Base-by-base conservation (phyloP, 495 filamentous ascomycete genomes). In the Xylaria flabelliformis region DNA sequence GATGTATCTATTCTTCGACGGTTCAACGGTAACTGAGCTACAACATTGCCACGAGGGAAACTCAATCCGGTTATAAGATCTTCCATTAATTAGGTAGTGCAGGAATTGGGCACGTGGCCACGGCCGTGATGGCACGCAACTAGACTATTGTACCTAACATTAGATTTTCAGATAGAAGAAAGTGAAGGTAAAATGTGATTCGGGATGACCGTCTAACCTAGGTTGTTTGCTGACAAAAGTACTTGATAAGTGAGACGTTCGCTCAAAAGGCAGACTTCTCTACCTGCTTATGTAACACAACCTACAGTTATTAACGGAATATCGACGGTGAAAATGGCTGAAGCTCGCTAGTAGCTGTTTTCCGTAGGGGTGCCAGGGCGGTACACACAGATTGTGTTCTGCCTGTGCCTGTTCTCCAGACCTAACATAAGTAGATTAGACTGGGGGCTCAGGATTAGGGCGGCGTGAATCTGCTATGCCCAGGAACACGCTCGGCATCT, bases 401-500 rank as follows among this genome's bases (percentile, higher is more conserved):
- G 7, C 36, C 36, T 39, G 36, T 56, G 24, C 21, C 21, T 56
- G 21, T 15, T 56, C 3, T 12, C 21, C 13, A 55, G 51, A 55
- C 17, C 13, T 36, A 59, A 17, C 56, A 39, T 34, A 39, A 42
- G 39, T 42, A 39, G 7, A 59, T 32, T 39, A 12, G 32, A 26
- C 36, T 39, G 56, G 29, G 29, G 34, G 19, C 19, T 58, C n/a
- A 12, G 39, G 59, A 41, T 42, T 63, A 63, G 59, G 42, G 39
- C 59, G 59, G 21, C 59, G 39, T 39, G 59, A 63, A 41, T 42
- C 34, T 63, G 59, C 59, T 39, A 36, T 42, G 59, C 59, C 59
- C 21, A 42, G 39, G 59, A 39, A 63, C 59, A 42, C 12, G 42
- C 26, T 63, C 59, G 59, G 59, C 59, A 63, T n/a, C 59, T 63